A percentile compares a stretch with the other conserved stretches of the same genome.
These are phyloP conservation scores for Hypsizygus ulmarius DNA, from an alignment of 1,284 basidiomycete genomes.

Conservation along the genomic window DNA sequence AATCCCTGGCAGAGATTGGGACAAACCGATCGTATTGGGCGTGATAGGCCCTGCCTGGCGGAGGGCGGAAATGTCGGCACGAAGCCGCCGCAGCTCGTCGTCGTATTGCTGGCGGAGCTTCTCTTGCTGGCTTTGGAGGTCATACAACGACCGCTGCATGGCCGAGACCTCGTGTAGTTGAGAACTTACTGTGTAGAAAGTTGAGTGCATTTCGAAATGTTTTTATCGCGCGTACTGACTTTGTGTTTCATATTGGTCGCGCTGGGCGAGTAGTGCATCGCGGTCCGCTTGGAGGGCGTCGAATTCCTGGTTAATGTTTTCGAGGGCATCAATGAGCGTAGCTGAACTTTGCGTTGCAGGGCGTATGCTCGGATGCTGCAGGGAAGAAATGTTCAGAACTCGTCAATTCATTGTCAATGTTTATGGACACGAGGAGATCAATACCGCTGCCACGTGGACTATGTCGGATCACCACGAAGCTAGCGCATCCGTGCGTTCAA, in stretches of 20 bases:
- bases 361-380: constrained; percentile 43
- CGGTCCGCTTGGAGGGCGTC: constrained; percentile 76
- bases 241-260: constrained; percentile 90
- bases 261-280: constrained; percentile 66
- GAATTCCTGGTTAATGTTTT: constrained; percentile 84
- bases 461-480: too few species aligned
- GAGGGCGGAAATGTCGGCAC: constrained; percentile 29
- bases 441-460: too few species aligned
- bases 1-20: constrained; percentile 22
- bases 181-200: constrained; percentile 29
- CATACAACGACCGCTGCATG: constrained; percentile 45
- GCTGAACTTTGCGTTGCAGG: constrained; percentile 22
- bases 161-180: constrained; percentile 46
- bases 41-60: constrained; percentile 22
- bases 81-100: constrained; percentile 38
- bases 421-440: not conserved
- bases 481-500: not conserved
- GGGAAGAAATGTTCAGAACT: constrained; percentile 53
- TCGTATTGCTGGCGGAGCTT: constrained; percentile 45
- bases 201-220: constrained; percentile 3
- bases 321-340: constrained; percentile 78
- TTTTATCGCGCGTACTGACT: constrained; percentile 41
- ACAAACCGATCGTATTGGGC: constrained; percentile 14
- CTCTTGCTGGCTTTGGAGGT: constrained; percentile 43
- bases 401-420: constrained; percentile 49